A percentile compares a stretch with the other conserved stretches of the same genome.
Evolutionary conservation across 441 rosid genomes (phyloP).

Genomic region (Capsella rubella): DNA sequence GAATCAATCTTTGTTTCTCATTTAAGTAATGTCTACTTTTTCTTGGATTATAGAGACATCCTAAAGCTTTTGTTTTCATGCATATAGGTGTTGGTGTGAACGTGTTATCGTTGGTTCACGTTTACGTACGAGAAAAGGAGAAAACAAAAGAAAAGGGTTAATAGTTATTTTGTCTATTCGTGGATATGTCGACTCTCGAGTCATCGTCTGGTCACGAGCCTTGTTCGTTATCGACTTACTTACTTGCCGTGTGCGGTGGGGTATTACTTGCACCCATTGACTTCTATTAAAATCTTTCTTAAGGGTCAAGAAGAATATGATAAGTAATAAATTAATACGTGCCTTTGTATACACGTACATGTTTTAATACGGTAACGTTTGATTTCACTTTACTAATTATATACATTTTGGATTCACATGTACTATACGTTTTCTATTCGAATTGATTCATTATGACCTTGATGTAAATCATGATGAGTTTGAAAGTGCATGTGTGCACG

Average conservation of each 20-base stretch:
- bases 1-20: not conserved
- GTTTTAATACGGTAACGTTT: not conserved
- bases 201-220: conserved; percentile 12
- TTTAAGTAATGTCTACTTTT: not conserved
- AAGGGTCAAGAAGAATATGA: not conserved
- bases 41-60: not conserved
- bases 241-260: conserved; percentile 10
- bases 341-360: not conserved
- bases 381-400: not conserved
- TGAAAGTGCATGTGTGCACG: conserved; percentile 3
- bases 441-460: not conserved
- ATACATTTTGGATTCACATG: not conserved
- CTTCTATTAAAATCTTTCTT: not conserved
- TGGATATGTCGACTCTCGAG: conserved; percentile 18
- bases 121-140: not conserved
- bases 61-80: not conserved
- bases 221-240: not conserved
- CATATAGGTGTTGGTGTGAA: conserved; percentile 3
- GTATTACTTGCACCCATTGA: not conserved
- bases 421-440: not conserved
- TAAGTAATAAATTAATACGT: not conserved
- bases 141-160: not conserved
- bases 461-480: not conserved
- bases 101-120: not conserved
- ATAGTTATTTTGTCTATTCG: not conserved